These are phyloP conservation scores for Phanerodontia chrysosporium DNA, from an alignment of 768 basidiomycete genomes.

Conservation along the genomic window DNA sequence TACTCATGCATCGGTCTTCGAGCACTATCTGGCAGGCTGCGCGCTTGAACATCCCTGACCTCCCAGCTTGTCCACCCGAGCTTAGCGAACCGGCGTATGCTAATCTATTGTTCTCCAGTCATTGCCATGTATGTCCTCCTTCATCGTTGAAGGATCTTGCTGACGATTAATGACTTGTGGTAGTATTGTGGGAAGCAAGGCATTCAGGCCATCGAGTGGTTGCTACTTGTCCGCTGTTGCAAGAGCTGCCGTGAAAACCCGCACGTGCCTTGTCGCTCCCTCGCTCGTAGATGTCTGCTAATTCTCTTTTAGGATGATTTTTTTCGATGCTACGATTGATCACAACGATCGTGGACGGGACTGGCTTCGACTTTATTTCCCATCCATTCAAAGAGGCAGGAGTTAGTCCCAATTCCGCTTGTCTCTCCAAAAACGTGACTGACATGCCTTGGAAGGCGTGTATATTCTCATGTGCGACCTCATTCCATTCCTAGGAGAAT, in stretches of 20 bases:
- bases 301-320: not conserved
- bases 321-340: not conserved
- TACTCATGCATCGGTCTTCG: slow-evolving; percentile 17
- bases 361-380: not conserved
- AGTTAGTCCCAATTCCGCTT: not conserved
- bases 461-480: not conserved
- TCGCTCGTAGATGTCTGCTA: not conserved
- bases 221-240: not conserved
- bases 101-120: slow-evolving; percentile 5
- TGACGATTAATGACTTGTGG: too few species aligned
- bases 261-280: not conserved
- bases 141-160: too few species aligned
- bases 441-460: too few species aligned
- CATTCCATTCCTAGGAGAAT: not conserved
- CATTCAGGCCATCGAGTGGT: not conserved
- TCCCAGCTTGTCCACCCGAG: slow-evolving; percentile 7
- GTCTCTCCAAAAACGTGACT: too few species aligned
- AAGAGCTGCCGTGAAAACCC: slow-evolving; percentile 3
- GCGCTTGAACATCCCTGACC: not conserved
- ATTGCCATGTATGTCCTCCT: slow-evolving; percentile 7
- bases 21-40: slow-evolving; percentile 5
- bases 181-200: not conserved
- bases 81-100: slow-evolving; percentile 8
- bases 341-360: not conserved
- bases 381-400: not conserved